These are phyloP conservation scores for Eucalyptus erythrocorys DNA, from an alignment of 345 rosid species.

Conservation along the genomic window DNA sequence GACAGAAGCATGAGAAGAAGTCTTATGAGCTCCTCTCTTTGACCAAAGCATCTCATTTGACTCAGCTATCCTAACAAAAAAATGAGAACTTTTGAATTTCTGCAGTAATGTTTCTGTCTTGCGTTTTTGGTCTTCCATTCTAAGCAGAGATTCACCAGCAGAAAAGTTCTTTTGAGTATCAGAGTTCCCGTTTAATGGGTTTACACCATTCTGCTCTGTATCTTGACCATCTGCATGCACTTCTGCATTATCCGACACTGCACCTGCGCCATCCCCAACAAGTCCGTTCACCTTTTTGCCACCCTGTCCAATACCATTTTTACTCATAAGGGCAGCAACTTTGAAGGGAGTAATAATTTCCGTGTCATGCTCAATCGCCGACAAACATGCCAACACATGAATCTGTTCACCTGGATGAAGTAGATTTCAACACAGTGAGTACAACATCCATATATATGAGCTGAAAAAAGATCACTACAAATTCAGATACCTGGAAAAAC, in stretches of 20 bases:
- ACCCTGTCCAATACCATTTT: conserved; percentile 49
- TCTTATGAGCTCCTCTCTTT: conserved; percentile 31
- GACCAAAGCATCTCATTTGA: conserved; percentile 85
- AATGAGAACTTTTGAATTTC: conserved; percentile 84
- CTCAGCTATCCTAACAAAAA: conserved; percentile 91
- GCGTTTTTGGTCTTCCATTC: conserved; percentile 80
- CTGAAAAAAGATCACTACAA: background rate
- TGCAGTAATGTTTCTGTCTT: conserved; percentile 61
- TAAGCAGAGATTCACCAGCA: conserved; percentile 74
- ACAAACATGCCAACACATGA: conserved; percentile 84
- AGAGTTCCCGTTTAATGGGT: conserved; percentile 30
- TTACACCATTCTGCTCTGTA: conserved; percentile 36
- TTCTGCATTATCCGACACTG: conserved; percentile 30
- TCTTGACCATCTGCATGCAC: conserved; percentile 21
- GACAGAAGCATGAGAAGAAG: conserved; percentile 15
- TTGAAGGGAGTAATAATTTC: conserved; percentile 91
- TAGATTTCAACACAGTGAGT: background rate
- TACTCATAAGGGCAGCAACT: conserved; percentile 84
- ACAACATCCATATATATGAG: background rate
- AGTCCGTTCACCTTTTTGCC: conserved; percentile 41
- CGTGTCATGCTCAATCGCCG: conserved; percentile 59
- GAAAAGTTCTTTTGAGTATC: conserved; percentile 41
- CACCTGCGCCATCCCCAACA: conserved; percentile 13
- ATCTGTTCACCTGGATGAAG: conserved; percentile 76
- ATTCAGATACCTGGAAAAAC: conserved; percentile 70